phyloP scores from a whole-genome alignment of 441 rosid species.

The Monsonia emarginata region DNA sequence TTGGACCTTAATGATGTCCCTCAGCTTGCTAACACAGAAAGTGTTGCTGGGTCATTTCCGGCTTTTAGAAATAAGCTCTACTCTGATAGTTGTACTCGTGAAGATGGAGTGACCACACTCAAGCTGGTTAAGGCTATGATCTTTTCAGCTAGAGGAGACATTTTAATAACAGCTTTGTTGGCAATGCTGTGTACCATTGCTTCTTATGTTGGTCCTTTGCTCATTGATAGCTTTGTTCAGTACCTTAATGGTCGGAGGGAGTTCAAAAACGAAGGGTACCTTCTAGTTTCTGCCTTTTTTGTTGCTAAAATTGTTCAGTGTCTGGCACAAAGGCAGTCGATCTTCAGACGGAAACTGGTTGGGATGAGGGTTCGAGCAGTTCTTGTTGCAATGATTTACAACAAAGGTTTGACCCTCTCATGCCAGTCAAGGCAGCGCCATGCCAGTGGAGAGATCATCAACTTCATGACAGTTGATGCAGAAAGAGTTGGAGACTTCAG shows the following conservation, averaged over 20 bases:
- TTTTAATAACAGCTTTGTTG: constrained; percentile 37
- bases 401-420: constrained; percentile 47
- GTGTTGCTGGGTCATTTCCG: constrained; percentile 38
- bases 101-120: constrained; percentile 29
- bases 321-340: constrained; percentile 34
- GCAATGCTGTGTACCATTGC: constrained; percentile 37
- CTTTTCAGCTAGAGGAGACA: constrained; percentile 49
- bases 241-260: constrained; percentile 46
- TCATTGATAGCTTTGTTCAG: constrained; percentile 66
- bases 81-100: constrained; percentile 23
- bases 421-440: constrained; percentile 39
- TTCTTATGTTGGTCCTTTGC: constrained; percentile 68
- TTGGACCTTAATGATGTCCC: constrained; percentile 77
- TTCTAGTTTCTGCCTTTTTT: constrained; percentile 37
- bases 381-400: constrained; percentile 35
- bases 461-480: constrained; percentile 56
- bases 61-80: constrained; percentile 37
- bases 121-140: constrained; percentile 53
- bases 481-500: constrained; percentile 39
- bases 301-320: constrained; percentile 43
- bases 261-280: constrained; percentile 36
- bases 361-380: constrained; percentile 39
- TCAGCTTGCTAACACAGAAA: constrained; percentile 49
- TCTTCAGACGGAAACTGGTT: constrained; percentile 34
- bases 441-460: constrained; percentile 53